Evolutionary conservation across 345 rosid species (phyloP).

Genomic region (Toxicodendron radicans): DNA sequence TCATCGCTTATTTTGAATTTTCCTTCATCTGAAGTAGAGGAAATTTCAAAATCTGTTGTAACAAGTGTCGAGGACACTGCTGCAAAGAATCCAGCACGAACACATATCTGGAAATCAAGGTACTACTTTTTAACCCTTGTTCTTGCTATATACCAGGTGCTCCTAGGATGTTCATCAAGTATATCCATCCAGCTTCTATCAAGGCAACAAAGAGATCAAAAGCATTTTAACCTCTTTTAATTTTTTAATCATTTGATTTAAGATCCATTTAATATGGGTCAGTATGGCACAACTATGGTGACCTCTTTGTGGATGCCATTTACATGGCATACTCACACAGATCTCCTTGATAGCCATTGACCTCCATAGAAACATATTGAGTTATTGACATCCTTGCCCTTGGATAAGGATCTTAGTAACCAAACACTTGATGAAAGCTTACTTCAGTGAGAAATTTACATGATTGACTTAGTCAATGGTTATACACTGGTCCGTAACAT

Average conservation of each 20-base stretch:
- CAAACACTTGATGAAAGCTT: background rate
- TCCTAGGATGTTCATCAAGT: background rate
- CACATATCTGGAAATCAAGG: constrained; percentile 60
- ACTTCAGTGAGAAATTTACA: background rate
- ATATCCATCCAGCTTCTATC: background rate
- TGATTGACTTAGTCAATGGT: background rate
- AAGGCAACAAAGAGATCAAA: background rate
- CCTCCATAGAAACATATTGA: background rate
- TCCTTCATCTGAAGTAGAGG: constrained; percentile 53
- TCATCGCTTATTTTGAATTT: constrained; percentile 57
- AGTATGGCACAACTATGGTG: background rate
- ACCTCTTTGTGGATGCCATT: background rate
- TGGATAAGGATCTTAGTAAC: background rate
- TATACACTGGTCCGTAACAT: background rate
- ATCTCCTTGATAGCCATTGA: background rate
- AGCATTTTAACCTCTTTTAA: background rate
- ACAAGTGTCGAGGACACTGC: constrained; percentile 32
- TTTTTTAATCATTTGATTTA: background rate
- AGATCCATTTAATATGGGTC: background rate
- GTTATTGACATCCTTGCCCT: background rate
- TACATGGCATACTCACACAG: background rate
- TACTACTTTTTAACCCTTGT: constrained; percentile 15
- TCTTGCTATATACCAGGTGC: background rate
- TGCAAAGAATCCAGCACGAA: constrained; percentile 31
- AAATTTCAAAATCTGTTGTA: constrained; percentile 46